Evolutionary conservation across 2,329 filamentous ascomycete species (phyloP).

Genomic region (Paecilomyces dactylethromorphus): DNA sequence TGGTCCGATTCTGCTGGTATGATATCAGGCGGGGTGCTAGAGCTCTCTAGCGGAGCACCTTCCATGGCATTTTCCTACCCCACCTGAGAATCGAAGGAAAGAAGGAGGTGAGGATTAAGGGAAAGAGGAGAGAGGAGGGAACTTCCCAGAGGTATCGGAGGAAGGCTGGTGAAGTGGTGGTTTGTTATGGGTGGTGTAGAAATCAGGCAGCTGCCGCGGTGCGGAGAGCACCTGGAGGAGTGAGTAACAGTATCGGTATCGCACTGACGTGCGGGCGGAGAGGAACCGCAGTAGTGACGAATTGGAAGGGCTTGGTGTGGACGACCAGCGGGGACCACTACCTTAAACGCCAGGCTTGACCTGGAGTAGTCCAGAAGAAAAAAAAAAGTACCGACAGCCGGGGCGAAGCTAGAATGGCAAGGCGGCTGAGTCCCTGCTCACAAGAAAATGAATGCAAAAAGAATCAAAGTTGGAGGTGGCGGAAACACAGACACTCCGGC

Average conservation of each 20-base stretch:
- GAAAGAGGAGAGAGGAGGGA: neutral
- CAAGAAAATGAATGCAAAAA: neutral
- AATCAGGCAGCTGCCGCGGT: neutral
- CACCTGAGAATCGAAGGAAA: slow-evolving; percentile 5
- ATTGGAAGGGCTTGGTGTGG: neutral
- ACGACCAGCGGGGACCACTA: neutral
- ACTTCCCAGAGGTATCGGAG: neutral
- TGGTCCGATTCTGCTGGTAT: slow-evolving; percentile 18
- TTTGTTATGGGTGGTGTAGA: neutral
- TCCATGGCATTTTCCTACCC: slow-evolving; percentile 37
- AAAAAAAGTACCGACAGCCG: neutral
- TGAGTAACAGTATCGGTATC: neutral
- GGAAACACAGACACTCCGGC: neutral
- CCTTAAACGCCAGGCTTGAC: neutral
- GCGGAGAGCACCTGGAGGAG: neutral
- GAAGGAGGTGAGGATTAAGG: slow-evolving; percentile 1
- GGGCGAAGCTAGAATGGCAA: neutral
- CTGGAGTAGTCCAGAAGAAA: neutral
- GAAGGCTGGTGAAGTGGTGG: neutral
- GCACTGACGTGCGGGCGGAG: neutral
- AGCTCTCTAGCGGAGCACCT: slow-evolving; percentile 40
- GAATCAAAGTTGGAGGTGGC: neutral
- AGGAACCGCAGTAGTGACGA: slow-evolving; percentile 1
- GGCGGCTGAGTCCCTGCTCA: neutral
- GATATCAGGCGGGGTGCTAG: slow-evolving; percentile 33